Conservation (phyloP, 306 rosid genomes). For the Fagus sylvatica region DNA sequence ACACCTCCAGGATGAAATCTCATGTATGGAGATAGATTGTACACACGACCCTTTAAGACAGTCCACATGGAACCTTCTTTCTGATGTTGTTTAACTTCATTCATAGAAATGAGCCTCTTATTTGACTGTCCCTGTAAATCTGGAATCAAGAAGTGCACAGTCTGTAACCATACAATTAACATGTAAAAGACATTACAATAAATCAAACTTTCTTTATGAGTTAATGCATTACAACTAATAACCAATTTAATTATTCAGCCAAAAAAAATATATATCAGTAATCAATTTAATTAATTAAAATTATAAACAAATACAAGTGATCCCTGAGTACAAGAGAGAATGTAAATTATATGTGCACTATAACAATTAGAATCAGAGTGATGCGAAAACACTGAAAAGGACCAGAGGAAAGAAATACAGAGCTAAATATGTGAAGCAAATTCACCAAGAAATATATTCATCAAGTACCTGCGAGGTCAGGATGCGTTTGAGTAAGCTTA, state of each 20-base stretch:
- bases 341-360: too few species aligned
- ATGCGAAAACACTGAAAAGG: neutral
- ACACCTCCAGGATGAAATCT: constrained; percentile 98
- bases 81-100: constrained; percentile 76
- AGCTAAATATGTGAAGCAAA: neutral
- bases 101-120: constrained; percentile 77
- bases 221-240: neutral
- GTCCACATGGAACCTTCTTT: constrained; percentile 92
- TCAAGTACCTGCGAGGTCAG: constrained; percentile 85
- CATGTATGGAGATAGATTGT: constrained; percentile 85
- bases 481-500: constrained; percentile 84
- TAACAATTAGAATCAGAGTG: too few species aligned
- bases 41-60: constrained; percentile 87
- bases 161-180: constrained; percentile 10
- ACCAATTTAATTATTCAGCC: too few species aligned
- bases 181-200: constrained; percentile 1
- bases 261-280: too few species aligned
- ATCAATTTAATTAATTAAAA: neutral
- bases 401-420: neutral
- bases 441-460: neutral
- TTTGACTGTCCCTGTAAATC: constrained; percentile 89
- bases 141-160: constrained; percentile 32
- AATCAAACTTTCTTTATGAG: neutral
- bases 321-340: too few species aligned
- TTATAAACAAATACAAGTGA: neutral